Conservation (phyloP, 306 rosid species). For the Cicer bijugum region DNA sequence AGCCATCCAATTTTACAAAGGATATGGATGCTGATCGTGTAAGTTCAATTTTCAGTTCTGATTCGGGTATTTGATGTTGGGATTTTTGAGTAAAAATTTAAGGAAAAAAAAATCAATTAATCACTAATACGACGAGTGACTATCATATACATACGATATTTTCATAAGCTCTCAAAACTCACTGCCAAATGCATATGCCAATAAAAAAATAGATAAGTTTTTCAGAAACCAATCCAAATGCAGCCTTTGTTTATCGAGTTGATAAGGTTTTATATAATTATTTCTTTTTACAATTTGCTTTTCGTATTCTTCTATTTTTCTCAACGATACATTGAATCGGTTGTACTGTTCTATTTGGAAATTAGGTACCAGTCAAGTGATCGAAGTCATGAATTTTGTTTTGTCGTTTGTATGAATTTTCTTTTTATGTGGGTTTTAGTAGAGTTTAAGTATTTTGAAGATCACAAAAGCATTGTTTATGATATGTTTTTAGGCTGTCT, state of each 20-base stretch:
- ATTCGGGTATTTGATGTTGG: neutral
- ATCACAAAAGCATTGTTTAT: neutral
- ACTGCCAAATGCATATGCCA: neutral
- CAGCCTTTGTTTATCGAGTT: neutral
- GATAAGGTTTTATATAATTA: neutral
- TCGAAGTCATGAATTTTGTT: neutral
- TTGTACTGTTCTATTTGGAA: too few species aligned
- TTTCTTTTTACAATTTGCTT: neutral
- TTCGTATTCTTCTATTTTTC: too few species aligned
- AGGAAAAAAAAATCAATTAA: neutral
- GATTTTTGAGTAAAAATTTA: neutral
- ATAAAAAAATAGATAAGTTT: neutral
- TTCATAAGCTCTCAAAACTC: neutral
- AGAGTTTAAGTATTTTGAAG: neutral
- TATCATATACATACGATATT: neutral
- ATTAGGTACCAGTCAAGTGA: too few species aligned
- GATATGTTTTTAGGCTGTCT: neutral
- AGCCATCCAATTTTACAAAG: slow-evolving; percentile 69
- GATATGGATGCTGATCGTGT: slow-evolving; percentile 92
- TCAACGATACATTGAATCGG: too few species aligned
- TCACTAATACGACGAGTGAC: neutral
- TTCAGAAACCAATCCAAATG: neutral
- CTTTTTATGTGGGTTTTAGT: neutral
- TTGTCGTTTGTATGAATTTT: neutral
- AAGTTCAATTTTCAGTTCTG: slow-evolving; percentile 42